These are phyloP conservation scores for Yamadazyma phyllophila DNA, from an alignment of 805 yeast species.

Conservation along the genomic window DNA sequence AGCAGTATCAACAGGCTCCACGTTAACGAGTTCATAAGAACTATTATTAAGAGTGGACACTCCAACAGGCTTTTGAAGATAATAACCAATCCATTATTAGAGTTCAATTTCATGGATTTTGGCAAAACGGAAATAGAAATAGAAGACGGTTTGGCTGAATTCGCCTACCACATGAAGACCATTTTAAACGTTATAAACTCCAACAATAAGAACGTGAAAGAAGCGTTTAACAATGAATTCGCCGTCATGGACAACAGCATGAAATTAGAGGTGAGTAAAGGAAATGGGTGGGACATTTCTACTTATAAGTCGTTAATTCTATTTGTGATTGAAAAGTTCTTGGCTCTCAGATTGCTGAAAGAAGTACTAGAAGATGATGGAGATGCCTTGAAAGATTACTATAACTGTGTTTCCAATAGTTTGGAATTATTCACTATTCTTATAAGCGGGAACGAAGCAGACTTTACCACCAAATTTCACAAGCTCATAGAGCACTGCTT, in stretches of 20 bases:
- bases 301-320: slow-evolving; percentile 60
- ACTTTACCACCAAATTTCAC: slow-evolving; percentile 47
- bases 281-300: slow-evolving; percentile 50
- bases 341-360: slow-evolving; percentile 26
- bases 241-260: slow-evolving; percentile 51
- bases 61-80: slow-evolving; percentile 61
- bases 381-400: slow-evolving; percentile 18
- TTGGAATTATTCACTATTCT: slow-evolving; percentile 44
- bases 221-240: slow-evolving; percentile 54
- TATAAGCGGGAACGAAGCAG: slow-evolving; percentile 56
- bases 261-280: slow-evolving; percentile 40
- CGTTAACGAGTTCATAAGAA: slow-evolving; percentile 15
- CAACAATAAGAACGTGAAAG: slow-evolving; percentile 42
- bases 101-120: slow-evolving; percentile 33
- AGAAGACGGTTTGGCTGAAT: slow-evolving; percentile 60
- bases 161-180: slow-evolving; percentile 59
- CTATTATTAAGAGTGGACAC: slow-evolving; percentile 44
- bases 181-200: slow-evolving; percentile 51
- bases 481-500: slow-evolving; percentile 35
- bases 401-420: slow-evolving; percentile 32
- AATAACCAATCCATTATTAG: slow-evolving; percentile 51
- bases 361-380: slow-evolving; percentile 17
- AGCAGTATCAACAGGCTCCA: slow-evolving; percentile 8
- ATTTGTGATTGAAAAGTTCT: slow-evolving; percentile 45
- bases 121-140: slow-evolving; percentile 24